Evolutionary conservation across 2,329 filamentous ascomycete genomes (phyloP).

Genomic region (Paramyrothecium sp.): DNA sequence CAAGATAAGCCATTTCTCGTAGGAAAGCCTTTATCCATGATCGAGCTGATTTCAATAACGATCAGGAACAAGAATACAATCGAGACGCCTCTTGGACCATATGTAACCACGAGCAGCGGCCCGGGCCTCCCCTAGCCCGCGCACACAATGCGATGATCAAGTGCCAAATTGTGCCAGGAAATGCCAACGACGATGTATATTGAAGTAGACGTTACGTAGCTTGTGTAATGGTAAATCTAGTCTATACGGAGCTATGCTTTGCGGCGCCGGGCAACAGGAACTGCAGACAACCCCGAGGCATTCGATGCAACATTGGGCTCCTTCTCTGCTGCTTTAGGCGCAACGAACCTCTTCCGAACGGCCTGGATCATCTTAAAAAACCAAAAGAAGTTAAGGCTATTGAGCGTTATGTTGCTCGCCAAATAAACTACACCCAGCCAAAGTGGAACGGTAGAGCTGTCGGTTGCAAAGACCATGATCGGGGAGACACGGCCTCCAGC

Average conservation of each 20-base stretch:
- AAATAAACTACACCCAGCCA: slow-evolving; percentile 72
- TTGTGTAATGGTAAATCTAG: no score
- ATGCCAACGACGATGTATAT: no score
- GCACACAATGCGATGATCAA: no score
- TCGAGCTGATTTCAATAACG: no score
- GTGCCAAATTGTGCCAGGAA: no score
- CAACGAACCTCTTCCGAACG: slow-evolving; percentile 71
- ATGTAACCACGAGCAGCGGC: no score
- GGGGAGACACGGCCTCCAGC: slow-evolving; percentile 14
- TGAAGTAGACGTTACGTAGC: no score
- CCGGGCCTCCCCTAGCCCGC: no score
- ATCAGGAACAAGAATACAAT: no score
- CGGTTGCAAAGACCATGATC: slow-evolving; percentile 43
- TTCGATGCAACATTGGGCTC: slow-evolving; percentile 23
- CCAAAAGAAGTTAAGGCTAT: slow-evolving; percentile 80
- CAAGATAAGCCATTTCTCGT: no score
- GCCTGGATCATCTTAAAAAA: slow-evolving; percentile 84
- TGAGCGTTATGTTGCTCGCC: slow-evolving; percentile 68
- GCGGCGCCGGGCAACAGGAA: slow-evolving; percentile 19
- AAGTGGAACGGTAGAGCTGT: slow-evolving; percentile 54
- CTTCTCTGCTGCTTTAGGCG: slow-evolving; percentile 34
- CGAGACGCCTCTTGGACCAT: no score
- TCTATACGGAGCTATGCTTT: slow-evolving; percentile 20
- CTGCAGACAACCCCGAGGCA: slow-evolving; percentile 22
- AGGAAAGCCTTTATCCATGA: no score